These are phyloP conservation scores for Ceratocystiopsis minuta DNA, from an alignment of 2,329 filamentous ascomycete genomes.

Conservation along the genomic window DNA sequence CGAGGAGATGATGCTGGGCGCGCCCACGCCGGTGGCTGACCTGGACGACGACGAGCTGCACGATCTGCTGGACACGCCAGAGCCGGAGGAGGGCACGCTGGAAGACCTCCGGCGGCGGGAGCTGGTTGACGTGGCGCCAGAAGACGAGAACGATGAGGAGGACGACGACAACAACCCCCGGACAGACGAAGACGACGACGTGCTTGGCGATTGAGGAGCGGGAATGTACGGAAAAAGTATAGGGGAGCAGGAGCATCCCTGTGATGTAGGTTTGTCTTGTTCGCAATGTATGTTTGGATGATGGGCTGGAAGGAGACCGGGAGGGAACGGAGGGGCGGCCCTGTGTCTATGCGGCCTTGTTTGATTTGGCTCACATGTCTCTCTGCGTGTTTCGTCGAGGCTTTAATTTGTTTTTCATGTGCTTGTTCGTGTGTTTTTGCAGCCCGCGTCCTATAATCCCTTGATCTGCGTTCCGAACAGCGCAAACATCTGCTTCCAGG, in stretches of 20 bases:
- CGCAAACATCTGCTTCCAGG: constrained; percentile 44
- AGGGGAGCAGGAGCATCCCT: too few relatives aligned
- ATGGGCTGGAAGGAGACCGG: not conserved
- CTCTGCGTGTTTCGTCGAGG: too few relatives aligned
- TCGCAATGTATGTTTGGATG: not conserved
- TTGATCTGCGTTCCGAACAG: constrained; percentile 46
- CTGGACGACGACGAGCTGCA: constrained; percentile 11
- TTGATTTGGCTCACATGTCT: too few relatives aligned
- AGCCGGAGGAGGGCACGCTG: constrained; percentile 38
- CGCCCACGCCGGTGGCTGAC: constrained; percentile 9
- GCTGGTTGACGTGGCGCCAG: constrained; percentile 30
- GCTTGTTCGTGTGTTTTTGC: not conserved
- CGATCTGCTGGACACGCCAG: constrained; percentile 26
- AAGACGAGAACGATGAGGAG: constrained; percentile 24
- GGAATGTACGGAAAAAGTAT: too few relatives aligned
- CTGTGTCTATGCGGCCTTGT: too few relatives aligned
- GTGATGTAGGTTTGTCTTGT: too few relatives aligned
- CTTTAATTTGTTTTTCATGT: not conserved
- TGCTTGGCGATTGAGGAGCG: constrained; percentile 25
- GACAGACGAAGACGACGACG: constrained; percentile 25
- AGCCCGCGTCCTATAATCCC: not conserved
- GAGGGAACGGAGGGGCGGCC: not conserved
- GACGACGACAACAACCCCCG: constrained; percentile 13
- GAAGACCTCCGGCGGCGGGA: constrained; percentile 39
- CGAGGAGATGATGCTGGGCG: constrained; percentile 7